phyloP scores from a whole-genome alignment of 176 grass and related monocot species.

The Oryza coarctata region DNA sequence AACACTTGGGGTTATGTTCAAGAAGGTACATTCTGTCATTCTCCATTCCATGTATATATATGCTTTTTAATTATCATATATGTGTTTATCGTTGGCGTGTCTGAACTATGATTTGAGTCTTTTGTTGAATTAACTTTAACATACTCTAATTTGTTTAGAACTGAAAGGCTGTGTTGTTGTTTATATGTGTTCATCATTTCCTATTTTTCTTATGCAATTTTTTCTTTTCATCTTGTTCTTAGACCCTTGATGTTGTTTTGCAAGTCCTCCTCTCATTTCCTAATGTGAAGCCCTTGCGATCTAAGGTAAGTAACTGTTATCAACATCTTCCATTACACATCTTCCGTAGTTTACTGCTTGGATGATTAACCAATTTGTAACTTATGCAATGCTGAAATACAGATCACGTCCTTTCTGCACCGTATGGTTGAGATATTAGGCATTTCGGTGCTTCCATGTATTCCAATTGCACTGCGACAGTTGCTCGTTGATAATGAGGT shows the following conservation, averaged over 20 bases:
- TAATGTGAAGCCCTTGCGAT: constrained; percentile 61
- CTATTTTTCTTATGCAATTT: constrained; percentile 17
- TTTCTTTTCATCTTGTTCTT: constrained; percentile 30
- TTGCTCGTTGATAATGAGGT: constrained; percentile 90
- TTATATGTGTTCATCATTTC: constrained; percentile 11
- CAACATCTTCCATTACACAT: constrained; percentile 8
- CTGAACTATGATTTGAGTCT: too few relatives aligned
- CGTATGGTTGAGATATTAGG: constrained; percentile 97
- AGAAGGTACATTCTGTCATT: constrained; percentile 59
- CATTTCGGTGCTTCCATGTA: constrained; percentile 69
- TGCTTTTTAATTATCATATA: constrained; percentile 7
- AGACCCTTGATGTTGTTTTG: constrained; percentile 81
- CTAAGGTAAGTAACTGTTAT: constrained; percentile 67
- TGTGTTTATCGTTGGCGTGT: not conserved
- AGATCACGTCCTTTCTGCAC: constrained; percentile 92
- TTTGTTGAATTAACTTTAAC: too few relatives aligned
- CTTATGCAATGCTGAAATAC: constrained; percentile 34
- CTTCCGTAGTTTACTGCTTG: constrained; percentile 12
- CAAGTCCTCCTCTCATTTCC: constrained; percentile 79
- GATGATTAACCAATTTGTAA: constrained; percentile 34
- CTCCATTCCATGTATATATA: not conserved
- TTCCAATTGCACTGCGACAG: constrained; percentile 68
- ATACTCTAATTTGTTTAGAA: too few relatives aligned
- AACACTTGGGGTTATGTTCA: constrained; percentile 86
- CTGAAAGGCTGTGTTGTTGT: too few relatives aligned